A percentile compares a stretch with the other conserved stretches of the same genome.
phyloP scores from a whole-genome alignment of 768 basidiomycete species.

The Calocybe indica region DNA sequence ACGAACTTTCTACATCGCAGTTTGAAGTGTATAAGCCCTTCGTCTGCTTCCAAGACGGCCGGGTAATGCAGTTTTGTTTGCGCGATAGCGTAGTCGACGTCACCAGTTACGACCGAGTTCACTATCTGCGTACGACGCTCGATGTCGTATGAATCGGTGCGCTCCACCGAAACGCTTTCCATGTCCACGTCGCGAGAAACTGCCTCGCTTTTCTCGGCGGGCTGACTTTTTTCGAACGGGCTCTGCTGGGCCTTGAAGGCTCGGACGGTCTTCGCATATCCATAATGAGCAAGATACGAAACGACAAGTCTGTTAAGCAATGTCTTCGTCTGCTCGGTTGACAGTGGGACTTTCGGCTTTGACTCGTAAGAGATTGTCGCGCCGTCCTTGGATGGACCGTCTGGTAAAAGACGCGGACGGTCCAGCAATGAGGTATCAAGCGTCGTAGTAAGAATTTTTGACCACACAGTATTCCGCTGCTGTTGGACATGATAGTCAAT shows the following conservation, averaged over 20 bases:
- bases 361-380: slow-evolving; percentile 13
- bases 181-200: slow-evolving; percentile 39
- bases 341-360: slow-evolving; percentile 22
- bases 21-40: slow-evolving; percentile 72
- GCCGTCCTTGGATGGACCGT: slow-evolving; percentile 4
- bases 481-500: slow-evolving; percentile 83
- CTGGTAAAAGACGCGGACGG: too few relatives aligned
- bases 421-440: slow-evolving; percentile 34
- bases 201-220: slow-evolving; percentile 9
- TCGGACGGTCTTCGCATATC: slow-evolving; percentile 67
- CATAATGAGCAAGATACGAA: slow-evolving; percentile 80
- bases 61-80: slow-evolving; percentile 55
- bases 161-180: slow-evolving; percentile 22
- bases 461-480: slow-evolving; percentile 61
- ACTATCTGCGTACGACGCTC: slow-evolving; percentile 68
- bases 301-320: slow-evolving; percentile 70
- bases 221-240: slow-evolving; percentile 4
- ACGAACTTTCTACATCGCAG: slow-evolving; percentile 82
- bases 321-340: slow-evolving; percentile 48
- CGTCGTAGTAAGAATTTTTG: slow-evolving; percentile 52
- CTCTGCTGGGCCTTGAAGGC: slow-evolving; percentile 51
- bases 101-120: slow-evolving; percentile 58
- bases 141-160: slow-evolving; percentile 42
- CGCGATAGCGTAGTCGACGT: slow-evolving; percentile 63
- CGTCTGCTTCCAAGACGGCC: slow-evolving; percentile 57